phyloP scores from a whole-genome alignment of 805 yeast genomes.

The Candida insectorum region DNA sequence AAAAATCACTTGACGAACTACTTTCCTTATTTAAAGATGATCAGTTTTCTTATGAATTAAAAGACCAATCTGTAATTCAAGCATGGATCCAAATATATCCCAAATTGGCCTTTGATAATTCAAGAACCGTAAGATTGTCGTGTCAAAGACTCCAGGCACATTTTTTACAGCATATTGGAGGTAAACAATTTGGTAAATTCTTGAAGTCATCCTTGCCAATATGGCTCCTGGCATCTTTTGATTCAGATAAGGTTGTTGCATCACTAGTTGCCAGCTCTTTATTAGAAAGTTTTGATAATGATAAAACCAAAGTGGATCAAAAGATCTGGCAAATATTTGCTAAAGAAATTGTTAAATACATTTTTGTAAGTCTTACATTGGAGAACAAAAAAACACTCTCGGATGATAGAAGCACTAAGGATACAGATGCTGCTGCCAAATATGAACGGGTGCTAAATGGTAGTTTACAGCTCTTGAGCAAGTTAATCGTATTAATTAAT shows the following conservation, averaged over 20 bases:
- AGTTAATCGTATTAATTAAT: conserved; percentile 20
- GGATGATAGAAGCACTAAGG: conserved; percentile 67
- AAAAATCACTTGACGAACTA: conserved; percentile 64
- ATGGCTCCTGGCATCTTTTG: conserved; percentile 70
- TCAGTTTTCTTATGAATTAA: conserved; percentile 9
- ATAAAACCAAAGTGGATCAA: conserved; percentile 42
- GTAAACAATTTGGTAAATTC: conserved; percentile 58
- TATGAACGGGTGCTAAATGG: conserved; percentile 55
- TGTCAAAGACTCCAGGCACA: conserved; percentile 65
- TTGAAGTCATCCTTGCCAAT: conserved; percentile 70
- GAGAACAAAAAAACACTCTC: conserved; percentile 66
- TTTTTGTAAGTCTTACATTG: conserved; percentile 46
- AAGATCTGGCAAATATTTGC: conserved; percentile 61
- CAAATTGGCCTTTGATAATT: conserved; percentile 68
- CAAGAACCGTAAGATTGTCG: conserved; percentile 57
- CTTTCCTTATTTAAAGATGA: conserved; percentile 27
- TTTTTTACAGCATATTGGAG: conserved; percentile 43
- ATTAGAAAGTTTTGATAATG: conserved; percentile 52
- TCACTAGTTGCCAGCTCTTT: conserved; percentile 47
- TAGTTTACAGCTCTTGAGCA: conserved; percentile 46
- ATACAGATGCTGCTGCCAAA: conserved; percentile 64
- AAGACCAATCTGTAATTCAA: conserved; percentile 51
- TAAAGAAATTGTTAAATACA: conserved; percentile 52
- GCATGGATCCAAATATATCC: conserved; percentile 83
- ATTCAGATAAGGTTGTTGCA: conserved; percentile 62